Conservation (phyloP, 148 eudicot species). For the Bassia scoparia region DNA sequence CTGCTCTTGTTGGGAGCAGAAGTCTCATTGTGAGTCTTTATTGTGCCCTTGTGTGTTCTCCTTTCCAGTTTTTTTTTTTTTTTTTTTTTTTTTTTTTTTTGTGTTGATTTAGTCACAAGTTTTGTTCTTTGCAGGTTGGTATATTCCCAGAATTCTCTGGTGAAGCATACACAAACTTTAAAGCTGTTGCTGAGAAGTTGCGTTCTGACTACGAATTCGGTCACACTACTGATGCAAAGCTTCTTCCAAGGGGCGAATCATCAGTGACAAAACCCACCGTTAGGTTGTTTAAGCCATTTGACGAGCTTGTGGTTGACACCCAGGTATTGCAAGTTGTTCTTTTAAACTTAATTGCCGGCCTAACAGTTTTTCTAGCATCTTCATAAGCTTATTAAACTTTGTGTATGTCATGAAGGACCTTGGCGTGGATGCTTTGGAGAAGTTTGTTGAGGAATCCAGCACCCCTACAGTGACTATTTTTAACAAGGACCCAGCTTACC, state of each 20-base stretch:
- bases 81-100: neutral
- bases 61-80: neutral
- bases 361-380: neutral
- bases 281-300: conserved; percentile 88
- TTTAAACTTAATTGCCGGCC: neutral
- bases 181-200: conserved; percentile 63
- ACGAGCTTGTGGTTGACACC: conserved; percentile 73
- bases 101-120: neutral
- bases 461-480: conserved; percentile 67
- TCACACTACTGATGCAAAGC: conserved; percentile 75
- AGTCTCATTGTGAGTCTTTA: conserved; percentile 54
- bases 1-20: conserved; percentile 36
- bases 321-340: conserved; percentile 37
- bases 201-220: conserved; percentile 80
- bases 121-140: conserved; percentile 50
- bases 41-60: neutral
- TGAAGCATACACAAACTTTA: conserved; percentile 61
- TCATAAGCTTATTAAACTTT: neutral
- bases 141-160: conserved; percentile 85
- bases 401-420: conserved; percentile 51
- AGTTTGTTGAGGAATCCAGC: conserved; percentile 64
- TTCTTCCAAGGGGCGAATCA: conserved; percentile 73
- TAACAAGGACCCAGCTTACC: conserved; percentile 68
- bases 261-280: conserved; percentile 56
- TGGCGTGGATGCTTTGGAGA: conserved; percentile 51